phyloP scores from a whole-genome alignment of 2,329 filamentous ascomycete species.

The Fusarium keratoplasticum region DNA sequence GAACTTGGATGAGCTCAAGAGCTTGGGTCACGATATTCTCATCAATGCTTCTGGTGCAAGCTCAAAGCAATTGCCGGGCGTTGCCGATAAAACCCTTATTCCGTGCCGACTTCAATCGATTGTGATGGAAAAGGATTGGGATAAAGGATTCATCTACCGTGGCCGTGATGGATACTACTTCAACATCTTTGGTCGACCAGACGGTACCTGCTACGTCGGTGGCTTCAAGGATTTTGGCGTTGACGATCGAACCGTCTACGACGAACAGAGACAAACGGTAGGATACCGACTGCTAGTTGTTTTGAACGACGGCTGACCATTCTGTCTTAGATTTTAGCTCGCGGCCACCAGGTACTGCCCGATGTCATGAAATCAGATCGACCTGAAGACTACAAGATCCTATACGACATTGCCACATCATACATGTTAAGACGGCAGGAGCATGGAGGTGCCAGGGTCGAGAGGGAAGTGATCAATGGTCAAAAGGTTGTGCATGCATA shows the following conservation, averaged over 20 bases:
- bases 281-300: too few species aligned
- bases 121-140: not conserved
- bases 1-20: slow-evolving; percentile 1
- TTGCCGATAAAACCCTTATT: not conserved
- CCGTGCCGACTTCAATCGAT: slow-evolving; percentile 5
- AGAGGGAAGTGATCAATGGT: not conserved
- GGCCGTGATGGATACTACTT: slow-evolving; percentile 12
- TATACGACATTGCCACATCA: slow-evolving; percentile 8
- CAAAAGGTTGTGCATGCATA: slow-evolving; percentile 15
- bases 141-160: slow-evolving; percentile 6
- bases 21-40: slow-evolving; percentile 9
- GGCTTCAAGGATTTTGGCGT: slow-evolving; percentile 2
- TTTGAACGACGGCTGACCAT: too few species aligned
- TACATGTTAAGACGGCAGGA: not conserved
- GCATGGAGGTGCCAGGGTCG: not conserved
- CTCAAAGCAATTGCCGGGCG: not conserved
- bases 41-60: slow-evolving; percentile 8
- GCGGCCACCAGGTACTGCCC: not conserved
- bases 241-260: slow-evolving; percentile 4
- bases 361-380: not conserved
- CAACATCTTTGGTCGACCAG: slow-evolving; percentile 3
- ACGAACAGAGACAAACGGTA: not conserved
- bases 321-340: not conserved
- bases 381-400: slow-evolving; percentile 3
- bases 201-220: slow-evolving; percentile 7